Base-by-base conservation (phyloP, 163 green algal species). In the Scenedesmus sp. region DNA sequence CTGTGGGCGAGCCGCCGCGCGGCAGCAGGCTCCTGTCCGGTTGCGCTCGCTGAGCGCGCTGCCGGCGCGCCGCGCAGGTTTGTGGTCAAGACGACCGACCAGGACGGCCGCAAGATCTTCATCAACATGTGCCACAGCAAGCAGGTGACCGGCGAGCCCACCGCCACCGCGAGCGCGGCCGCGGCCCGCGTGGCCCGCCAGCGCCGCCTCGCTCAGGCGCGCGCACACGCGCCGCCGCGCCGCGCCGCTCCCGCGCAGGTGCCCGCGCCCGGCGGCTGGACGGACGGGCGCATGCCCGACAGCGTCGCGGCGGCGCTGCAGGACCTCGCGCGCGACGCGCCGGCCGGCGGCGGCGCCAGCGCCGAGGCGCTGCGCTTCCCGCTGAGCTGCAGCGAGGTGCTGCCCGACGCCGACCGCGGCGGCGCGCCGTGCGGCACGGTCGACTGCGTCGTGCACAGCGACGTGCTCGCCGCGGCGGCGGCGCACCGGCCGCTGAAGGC, bases 31-130 rank as follows among this genome's bases (percentile, higher is more conserved):
- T n/a, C n/a, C n/a, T n/a, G n/a, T n/a, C n/a, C n/a, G n/a, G n/a
- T n/a, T n/a, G n/a, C n/a, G n/a, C n/a, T n/a, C n/a, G n/a, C n/a
- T n/a, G n/a, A 17, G 53, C 53, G 22, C 28, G 10, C 53, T 34
- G 31, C n/a, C 34, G 50, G 28, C 0, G 24, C 60, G 44, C 47
- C 26, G n/a, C 57, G 42, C 80, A 90, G 86, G n/a, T 93, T 91
- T 73, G 88, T 93, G 20, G 77, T 93, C 7, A 93, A 93, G 70
- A 91, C 85, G 0, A 57, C 60, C 14, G 88, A 91, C 22, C n/a
- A 80, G 11, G 62, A 72, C 3, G 81, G 80, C 3, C 18, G 34
- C 22, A 91, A 93, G 77, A 81, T 91, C 2, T 93, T 93, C 60
- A 85, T 93, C 63, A 93, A 93, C 73, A 82, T 93, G 26, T 91